Percentiles rank a stretch among this genome's conserved stretches.
Evolutionary conservation across 805 yeast species (phyloP).

Genomic region (Saccharomyces mikatae): DNA sequence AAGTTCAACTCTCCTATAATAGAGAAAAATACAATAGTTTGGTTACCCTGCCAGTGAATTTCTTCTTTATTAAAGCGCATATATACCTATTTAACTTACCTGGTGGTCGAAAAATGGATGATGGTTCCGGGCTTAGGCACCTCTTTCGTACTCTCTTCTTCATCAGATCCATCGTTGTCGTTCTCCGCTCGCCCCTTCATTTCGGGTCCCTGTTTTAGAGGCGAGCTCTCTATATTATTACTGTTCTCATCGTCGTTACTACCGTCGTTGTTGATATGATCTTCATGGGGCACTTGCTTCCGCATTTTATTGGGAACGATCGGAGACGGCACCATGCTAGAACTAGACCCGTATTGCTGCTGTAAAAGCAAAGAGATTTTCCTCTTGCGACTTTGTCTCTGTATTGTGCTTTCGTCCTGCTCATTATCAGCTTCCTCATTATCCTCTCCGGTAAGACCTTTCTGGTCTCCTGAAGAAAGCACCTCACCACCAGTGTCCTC

Average conservation of each 20-base stretch:
- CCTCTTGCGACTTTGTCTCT: conserved; percentile 25
- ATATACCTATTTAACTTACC: not conserved
- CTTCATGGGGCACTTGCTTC: not conserved
- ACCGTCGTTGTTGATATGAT: not conserved
- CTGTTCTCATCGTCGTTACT: not conserved
- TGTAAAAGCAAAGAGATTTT: conserved; percentile 28
- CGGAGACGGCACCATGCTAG: conserved; percentile 25
- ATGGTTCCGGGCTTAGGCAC: conserved; percentile 21
- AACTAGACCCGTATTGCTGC: conserved; percentile 29
- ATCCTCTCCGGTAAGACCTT: conserved; percentile 1
- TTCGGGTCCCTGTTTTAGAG: conserved; percentile 8
- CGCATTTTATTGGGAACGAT: conserved; percentile 1
- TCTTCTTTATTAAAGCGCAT: not conserved
- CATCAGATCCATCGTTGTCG: conserved; percentile 3
- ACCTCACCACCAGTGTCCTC: conserved; percentile 12
- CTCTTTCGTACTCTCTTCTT: conserved; percentile 19
- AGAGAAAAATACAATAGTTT: not conserved
- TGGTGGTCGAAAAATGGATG: conserved; percentile 15
- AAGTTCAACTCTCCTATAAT: not conserved
- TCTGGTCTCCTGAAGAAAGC: not conserved
- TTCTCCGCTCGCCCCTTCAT: not conserved
- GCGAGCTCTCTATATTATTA: conserved; percentile 16
- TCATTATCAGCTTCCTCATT: conserved; percentile 12
- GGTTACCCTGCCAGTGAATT: not conserved
- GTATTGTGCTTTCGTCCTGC: conserved; percentile 16